phyloP scores from a whole-genome alignment of 176 grass and related monocot species.

The Alloteropsis semialata region DNA sequence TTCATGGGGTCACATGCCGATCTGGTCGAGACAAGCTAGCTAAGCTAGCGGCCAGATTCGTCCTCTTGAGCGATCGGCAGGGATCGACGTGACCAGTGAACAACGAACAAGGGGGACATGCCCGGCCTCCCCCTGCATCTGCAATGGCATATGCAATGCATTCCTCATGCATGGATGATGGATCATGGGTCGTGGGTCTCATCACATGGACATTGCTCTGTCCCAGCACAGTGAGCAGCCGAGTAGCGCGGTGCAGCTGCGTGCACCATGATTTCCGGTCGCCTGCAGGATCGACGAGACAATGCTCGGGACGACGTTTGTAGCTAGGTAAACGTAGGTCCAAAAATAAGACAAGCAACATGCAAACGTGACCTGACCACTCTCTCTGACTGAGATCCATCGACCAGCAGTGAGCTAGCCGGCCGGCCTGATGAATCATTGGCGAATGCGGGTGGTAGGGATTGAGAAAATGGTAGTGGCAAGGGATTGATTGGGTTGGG shows the following conservation, averaged over 20 bases:
- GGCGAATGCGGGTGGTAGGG: neutral
- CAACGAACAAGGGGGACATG: neutral
- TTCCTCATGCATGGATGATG: neutral
- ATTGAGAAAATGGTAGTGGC: too few relatives aligned
- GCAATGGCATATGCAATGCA: neutral
- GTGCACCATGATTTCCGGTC: neutral
- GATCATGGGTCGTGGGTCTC: too few relatives aligned
- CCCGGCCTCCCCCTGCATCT: neutral
- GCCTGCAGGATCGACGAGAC: neutral
- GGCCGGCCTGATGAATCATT: neutral
- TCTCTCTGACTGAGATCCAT: neutral
- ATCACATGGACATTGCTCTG: neutral
- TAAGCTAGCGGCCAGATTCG: neutral
- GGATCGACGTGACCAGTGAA: neutral
- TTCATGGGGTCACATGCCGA: neutral
- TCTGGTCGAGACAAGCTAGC: neutral
- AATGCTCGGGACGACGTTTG: neutral
- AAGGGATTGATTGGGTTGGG: too few relatives aligned
- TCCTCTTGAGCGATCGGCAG: too few relatives aligned
- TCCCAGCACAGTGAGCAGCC: neutral
- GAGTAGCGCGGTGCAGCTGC: neutral
- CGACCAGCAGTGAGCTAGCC: neutral
- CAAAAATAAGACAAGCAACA: neutral
- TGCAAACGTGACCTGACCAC: neutral
- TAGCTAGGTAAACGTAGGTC: conserved; percentile 30